Evolutionary conservation across 2,329 filamentous ascomycete species (phyloP).

Genomic region (Tolypocladium ophioglossoides): DNA sequence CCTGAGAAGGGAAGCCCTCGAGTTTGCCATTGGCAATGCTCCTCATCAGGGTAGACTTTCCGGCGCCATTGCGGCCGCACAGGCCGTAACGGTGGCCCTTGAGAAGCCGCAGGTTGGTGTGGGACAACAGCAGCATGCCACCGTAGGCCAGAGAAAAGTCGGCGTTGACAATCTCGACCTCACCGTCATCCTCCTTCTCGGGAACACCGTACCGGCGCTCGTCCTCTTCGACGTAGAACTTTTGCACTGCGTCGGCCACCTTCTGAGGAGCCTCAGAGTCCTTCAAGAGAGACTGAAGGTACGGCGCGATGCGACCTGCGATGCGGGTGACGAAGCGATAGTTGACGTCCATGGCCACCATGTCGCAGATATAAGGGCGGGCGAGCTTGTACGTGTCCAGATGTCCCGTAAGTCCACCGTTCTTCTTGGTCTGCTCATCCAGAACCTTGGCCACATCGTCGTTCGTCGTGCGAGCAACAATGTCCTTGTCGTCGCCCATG

Average conservation of each 20-base stretch:
- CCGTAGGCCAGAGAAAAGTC: constrained; percentile 96
- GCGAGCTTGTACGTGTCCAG: constrained; percentile 54
- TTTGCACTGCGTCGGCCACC: constrained; percentile 63
- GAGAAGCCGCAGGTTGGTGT: constrained; percentile 87
- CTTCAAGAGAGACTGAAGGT: constrained; percentile 61
- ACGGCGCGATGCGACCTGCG: constrained; percentile 56
- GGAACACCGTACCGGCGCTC: constrained; percentile 77
- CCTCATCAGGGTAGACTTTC: constrained; percentile 98
- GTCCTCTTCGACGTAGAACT: constrained; percentile 74
- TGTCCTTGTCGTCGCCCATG: constrained; percentile 62
- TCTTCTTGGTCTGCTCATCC: constrained; percentile 64
- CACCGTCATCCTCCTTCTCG: constrained; percentile 79
- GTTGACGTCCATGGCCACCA: constrained; percentile 84
- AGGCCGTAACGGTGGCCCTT: constrained; percentile 97
- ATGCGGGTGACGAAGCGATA: constrained; percentile 70
- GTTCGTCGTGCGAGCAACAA: constrained; percentile 55
- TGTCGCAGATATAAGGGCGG: constrained; percentile 66
- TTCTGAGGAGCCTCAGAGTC: constrained; percentile 47
- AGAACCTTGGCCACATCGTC: constrained; percentile 68
- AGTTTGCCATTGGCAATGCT: constrained; percentile 92
- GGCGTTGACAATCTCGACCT: constrained; percentile 93
- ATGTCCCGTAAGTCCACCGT: constrained; percentile 50
- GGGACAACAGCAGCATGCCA: constrained; percentile 91
- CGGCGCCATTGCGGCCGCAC: constrained; percentile 91
- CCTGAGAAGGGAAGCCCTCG: constrained; percentile 89